Evolutionary conservation across 2,329 filamentous ascomycete genomes (phyloP).

Genomic region (Colletotrichum echinochloae): DNA sequence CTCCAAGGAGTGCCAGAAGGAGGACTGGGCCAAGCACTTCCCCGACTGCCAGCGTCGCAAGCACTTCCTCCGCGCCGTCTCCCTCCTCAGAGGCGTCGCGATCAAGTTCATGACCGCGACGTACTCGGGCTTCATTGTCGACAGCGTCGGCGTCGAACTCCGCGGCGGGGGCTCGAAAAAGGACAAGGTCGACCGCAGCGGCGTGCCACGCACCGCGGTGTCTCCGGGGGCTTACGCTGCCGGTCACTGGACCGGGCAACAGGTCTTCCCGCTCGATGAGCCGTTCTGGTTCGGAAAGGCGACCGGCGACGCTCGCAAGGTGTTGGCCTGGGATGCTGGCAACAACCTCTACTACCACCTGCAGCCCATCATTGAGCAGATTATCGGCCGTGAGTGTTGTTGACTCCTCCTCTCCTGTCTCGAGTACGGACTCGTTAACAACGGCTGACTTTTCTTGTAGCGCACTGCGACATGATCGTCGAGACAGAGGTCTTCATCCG

Average conservation of each 20-base stretch:
- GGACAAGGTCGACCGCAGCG: not conserved
- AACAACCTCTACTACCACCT: slow-evolving; percentile 38
- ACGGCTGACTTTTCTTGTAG: slow-evolving; percentile 11
- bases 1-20: slow-evolving; percentile 24
- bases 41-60: slow-evolving; percentile 25
- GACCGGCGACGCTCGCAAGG: not conserved
- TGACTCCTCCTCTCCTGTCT: not conserved
- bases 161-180: not conserved
- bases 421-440: not conserved
- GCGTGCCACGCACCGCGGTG: slow-evolving; percentile 7
- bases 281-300: not conserved
- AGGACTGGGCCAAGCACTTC: slow-evolving; percentile 33
- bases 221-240: not conserved
- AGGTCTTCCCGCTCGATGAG: slow-evolving; percentile 1
- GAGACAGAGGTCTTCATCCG: slow-evolving; percentile 35
- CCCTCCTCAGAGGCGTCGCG: slow-evolving; percentile 17
- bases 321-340: slow-evolving; percentile 32
- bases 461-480: slow-evolving; percentile 30
- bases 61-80: slow-evolving; percentile 34
- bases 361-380: slow-evolving; percentile 20
- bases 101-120: slow-evolving; percentile 29
- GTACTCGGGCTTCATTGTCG: slow-evolving; percentile 14
- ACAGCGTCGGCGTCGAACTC: slow-evolving; percentile 5
- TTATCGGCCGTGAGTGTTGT: slow-evolving; percentile 16
- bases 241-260: slow-evolving; percentile 23